phyloP scores from a whole-genome alignment of 2,329 filamentous ascomycete species.

The Trichoderma guizhouense region DNA sequence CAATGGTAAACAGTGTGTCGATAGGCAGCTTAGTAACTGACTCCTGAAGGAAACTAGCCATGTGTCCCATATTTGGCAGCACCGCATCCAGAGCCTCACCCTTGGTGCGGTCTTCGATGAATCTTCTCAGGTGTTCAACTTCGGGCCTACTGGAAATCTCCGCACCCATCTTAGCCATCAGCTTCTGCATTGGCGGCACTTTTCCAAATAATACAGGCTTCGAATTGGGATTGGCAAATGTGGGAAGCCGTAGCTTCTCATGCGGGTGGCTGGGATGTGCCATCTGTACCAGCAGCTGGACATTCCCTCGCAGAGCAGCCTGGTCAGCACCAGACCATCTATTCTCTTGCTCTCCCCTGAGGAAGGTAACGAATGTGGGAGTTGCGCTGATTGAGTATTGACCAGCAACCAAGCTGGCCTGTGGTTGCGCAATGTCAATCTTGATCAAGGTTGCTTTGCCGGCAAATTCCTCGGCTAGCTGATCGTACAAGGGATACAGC shows the following conservation, averaged over 20 bases:
- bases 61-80: constrained; percentile 65
- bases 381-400: constrained; percentile 71
- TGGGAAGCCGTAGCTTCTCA: constrained; percentile 65
- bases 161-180: constrained; percentile 72
- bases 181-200: constrained; percentile 76
- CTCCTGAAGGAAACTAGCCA: constrained; percentile 59
- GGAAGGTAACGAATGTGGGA: constrained; percentile 84
- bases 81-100: constrained; percentile 62
- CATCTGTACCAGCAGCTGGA: constrained; percentile 71
- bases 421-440: constrained; percentile 68
- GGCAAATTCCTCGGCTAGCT: constrained; percentile 70
- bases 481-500: constrained; percentile 77
- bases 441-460: constrained; percentile 72
- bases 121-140: constrained; percentile 63
- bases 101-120: constrained; percentile 61
- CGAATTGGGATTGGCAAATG: constrained; percentile 59
- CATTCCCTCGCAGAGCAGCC: constrained; percentile 63
- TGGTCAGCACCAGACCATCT: constrained; percentile 78
- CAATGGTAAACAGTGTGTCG: constrained; percentile 70
- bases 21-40: constrained; percentile 54
- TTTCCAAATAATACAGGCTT: constrained; percentile 73
- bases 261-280: constrained; percentile 76
- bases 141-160: constrained; percentile 53
- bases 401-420: constrained; percentile 60
- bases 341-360: constrained; percentile 71